phyloP scores from a whole-genome alignment of 257 asterid genomes.

The Orobanche coerulescens region DNA sequence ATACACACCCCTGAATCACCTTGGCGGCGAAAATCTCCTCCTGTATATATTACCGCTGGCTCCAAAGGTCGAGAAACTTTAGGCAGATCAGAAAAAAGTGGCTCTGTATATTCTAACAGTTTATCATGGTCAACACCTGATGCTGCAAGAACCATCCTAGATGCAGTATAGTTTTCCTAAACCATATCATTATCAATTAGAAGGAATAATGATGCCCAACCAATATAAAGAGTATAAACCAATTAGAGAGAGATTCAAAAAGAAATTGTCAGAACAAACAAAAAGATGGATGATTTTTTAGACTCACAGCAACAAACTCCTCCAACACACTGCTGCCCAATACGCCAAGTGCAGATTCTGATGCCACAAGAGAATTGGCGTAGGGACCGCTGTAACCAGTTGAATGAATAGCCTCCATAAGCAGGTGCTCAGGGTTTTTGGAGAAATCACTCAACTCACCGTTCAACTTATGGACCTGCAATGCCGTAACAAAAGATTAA shows the following conservation, averaged over 20 bases:
- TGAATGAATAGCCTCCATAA: constrained; percentile 81
- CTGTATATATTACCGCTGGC: constrained; percentile 63
- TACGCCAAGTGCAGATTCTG: constrained; percentile 48
- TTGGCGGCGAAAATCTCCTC: constrained; percentile 86
- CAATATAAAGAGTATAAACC: neutral
- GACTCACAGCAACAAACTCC: constrained; percentile 70
- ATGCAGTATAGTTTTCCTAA: constrained; percentile 73
- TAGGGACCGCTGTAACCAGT: constrained; percentile 74
- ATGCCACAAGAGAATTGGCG: constrained; percentile 62
- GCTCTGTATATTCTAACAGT: constrained; percentile 67
- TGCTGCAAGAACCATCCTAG: constrained; percentile 88
- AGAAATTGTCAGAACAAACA: neutral
- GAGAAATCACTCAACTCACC: constrained; percentile 60
- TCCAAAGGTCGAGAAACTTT: constrained; percentile 29
- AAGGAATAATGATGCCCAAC: constrained; percentile 14
- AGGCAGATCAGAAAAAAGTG: constrained; percentile 75
- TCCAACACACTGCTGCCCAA: constrained; percentile 62
- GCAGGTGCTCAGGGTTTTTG: constrained; percentile 77
- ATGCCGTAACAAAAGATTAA: constrained; percentile 1
- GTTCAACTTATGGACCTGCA: constrained; percentile 58
- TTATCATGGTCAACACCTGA: constrained; percentile 89
- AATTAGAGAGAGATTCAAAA: neutral
- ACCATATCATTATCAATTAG: constrained; percentile 21
- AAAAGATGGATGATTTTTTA: neutral
- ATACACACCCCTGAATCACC: constrained; percentile 79